Evolutionary conservation across 495 filamentous ascomycete species (phyloP).

Genomic region (Penicillium cataractarum): DNA sequence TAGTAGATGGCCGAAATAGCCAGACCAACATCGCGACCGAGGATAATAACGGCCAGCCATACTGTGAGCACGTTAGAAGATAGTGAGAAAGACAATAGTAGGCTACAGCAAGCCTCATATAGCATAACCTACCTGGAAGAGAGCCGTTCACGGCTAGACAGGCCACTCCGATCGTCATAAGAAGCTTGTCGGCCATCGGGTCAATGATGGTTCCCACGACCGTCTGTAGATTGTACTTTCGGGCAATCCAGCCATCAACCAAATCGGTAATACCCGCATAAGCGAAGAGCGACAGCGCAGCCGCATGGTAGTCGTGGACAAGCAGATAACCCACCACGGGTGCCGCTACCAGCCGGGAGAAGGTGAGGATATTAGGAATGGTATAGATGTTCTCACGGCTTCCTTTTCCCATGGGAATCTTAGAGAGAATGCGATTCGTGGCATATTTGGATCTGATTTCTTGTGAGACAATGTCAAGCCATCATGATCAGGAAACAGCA

Average conservation of each 20-base stretch:
- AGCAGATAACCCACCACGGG: slow-evolving; percentile 90
- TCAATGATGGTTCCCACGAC: slow-evolving; percentile 97
- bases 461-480: slow-evolving; percentile 6
- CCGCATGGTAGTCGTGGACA: slow-evolving; percentile 75
- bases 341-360: slow-evolving; percentile 80
- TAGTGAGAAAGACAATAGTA: neutral
- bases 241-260: slow-evolving; percentile 89
- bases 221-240: slow-evolving; percentile 82
- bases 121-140: slow-evolving; percentile 65
- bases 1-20: slow-evolving; percentile 92
- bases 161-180: slow-evolving; percentile 91
- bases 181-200: slow-evolving; percentile 92
- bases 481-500: neutral
- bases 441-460: slow-evolving; percentile 4
- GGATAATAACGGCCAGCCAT: slow-evolving; percentile 84
- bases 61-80: slow-evolving; percentile 47
- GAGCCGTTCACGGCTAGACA: slow-evolving; percentile 79
- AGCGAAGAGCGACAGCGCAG: slow-evolving; percentile 81
- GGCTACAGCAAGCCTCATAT: neutral
- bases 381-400: slow-evolving; percentile 94
- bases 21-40: slow-evolving; percentile 86
- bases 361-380: slow-evolving; percentile 88
- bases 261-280: slow-evolving; percentile 92
- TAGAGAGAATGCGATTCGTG: slow-evolving; percentile 48
- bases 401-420: slow-evolving; percentile 49